Conservation (phyloP, 1,284 basidiomycete genomes). For the Malassezia caprae region DNA sequence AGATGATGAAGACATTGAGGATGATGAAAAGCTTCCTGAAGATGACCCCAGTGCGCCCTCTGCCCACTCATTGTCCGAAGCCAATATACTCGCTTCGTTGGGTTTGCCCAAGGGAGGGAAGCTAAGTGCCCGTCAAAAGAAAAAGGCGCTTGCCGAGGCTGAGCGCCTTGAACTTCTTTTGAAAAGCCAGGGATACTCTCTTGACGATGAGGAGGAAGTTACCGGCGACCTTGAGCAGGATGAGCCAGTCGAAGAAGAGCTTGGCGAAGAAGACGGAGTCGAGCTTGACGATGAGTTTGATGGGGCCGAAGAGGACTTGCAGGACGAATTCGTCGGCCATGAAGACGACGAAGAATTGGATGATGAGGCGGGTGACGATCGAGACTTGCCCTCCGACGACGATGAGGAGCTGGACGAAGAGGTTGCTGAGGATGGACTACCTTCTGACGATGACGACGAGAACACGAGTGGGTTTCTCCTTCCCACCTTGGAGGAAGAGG, state of each 20-base stretch:
- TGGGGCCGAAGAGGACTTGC: slow-evolving; percentile 17
- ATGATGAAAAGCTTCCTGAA: slow-evolving; percentile 19
- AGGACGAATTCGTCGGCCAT: slow-evolving; percentile 25
- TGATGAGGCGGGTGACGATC: slow-evolving; percentile 48
- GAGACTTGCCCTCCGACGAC: neutral
- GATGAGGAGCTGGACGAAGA: slow-evolving; percentile 15
- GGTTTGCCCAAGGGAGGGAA: slow-evolving; percentile 33
- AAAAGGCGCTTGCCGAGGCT: slow-evolving; percentile 43
- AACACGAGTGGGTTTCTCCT: slow-evolving; percentile 60
- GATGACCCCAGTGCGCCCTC: neutral
- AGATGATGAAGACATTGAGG: slow-evolving; percentile 18
- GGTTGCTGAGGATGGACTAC: slow-evolving; percentile 49
- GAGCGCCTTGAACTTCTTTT: slow-evolving; percentile 45
- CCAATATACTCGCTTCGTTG: slow-evolving; percentile 18
- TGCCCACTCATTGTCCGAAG: neutral
- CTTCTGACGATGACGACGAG: slow-evolving; percentile 56
- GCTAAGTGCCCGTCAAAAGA: slow-evolving; percentile 37
- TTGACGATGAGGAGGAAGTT: slow-evolving; percentile 28
- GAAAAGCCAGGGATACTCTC: slow-evolving; percentile 39
- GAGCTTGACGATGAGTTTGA: slow-evolving; percentile 15
- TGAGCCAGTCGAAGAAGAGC: slow-evolving; percentile 19
- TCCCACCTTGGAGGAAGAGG: slow-evolving; percentile 70
- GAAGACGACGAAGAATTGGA: slow-evolving; percentile 20
- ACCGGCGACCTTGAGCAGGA: slow-evolving; percentile 16
- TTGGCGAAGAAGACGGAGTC: slow-evolving; percentile 17